Evolutionary conservation across 148 eudicot genomes (phyloP), one percentile per base, ranked within the genome.

Genomic region (Diospyros kaki): DNA sequence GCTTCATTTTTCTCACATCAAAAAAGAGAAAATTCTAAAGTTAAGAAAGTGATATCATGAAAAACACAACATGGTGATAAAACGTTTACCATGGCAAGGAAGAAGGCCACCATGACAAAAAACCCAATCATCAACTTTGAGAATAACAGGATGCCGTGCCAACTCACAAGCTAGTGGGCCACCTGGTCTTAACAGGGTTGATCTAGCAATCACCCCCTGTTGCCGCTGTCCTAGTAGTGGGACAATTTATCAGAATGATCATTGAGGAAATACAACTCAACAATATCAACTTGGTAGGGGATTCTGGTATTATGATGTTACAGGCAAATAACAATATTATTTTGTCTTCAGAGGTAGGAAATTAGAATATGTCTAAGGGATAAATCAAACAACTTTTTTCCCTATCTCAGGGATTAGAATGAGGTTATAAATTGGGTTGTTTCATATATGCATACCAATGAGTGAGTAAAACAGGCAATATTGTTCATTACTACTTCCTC

Each of bases 21-120:
- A 28, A 6, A 51, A 54, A 53, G 9, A 45, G n/a, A 60, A 66
- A 14, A 68, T 58, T 46, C 58, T 53, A 44, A 4, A 10, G 6
- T 44, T 55, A 11, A 42, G 5, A 13, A 65, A 66, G 55, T 9
- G 4, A 40, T 60, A 15, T 53, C 3, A 7, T n/a, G n/a, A 1
- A 17, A 15, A 73, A 4, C 15, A 48, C 14, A 61, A 64, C 9
- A 62, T 41, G 54, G 45, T 51, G 55, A 12, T 14, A n/a, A 38
- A 50, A 15, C 9, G 68, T 42, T 51, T 94, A 95, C 98, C 98
- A 75, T 95, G 98, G 80, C 92, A 97, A 80, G 98, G 98, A 84
- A 95, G 97, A 85, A 95, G 97, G 71, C 98, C 97, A 6, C 98
- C 98, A 61, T 95, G 98, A 82, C 98, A 95, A 77, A 95, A 95